A percentile compares a stretch with the other conserved stretches of the same genome.
phyloP scores from a whole-genome alignment of 495 filamentous ascomycete genomes.

The Ramalina peruviana region DNA sequence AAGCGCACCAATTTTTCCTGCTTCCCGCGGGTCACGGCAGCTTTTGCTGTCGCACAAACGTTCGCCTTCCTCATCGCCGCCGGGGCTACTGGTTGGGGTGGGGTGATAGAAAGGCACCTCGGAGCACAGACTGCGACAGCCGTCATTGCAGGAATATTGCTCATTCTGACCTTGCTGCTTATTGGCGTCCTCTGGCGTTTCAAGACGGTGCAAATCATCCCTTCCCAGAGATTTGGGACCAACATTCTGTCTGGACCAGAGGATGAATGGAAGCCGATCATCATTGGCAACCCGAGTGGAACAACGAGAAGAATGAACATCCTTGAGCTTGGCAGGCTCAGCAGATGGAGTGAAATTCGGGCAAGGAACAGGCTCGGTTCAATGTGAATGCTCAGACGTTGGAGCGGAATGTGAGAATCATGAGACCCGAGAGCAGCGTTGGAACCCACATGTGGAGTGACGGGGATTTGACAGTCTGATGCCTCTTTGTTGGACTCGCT shows the following conservation, averaged over 20 bases:
- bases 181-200: constrained; percentile 44
- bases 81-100: constrained; percentile 46
- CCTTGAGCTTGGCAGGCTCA: constrained; percentile 48
- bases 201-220: constrained; percentile 52
- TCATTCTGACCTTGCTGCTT: constrained; percentile 47
- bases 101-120: constrained; percentile 41
- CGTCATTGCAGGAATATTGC: constrained; percentile 45
- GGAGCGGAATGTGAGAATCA: not conserved
- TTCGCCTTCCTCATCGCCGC: constrained; percentile 52
- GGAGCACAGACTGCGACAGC: constrained; percentile 53
- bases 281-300: constrained; percentile 53
- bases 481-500: too few species aligned
- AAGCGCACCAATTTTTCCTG: constrained; percentile 53
- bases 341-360: constrained; percentile 57
- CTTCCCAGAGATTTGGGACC: constrained; percentile 20
- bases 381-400: constrained; percentile 1
- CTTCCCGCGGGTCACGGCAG: constrained; percentile 56
- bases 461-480: too few species aligned
- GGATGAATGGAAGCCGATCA: constrained; percentile 49
- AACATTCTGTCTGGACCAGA: constrained; percentile 29
- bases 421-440: not conserved
- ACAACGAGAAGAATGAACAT: constrained; percentile 51
- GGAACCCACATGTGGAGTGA: not conserved
- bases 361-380: constrained; percentile 42
- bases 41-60: constrained; percentile 53